Evolutionary conservation across 805 yeast genomes (phyloP), one percentile per base, ranked within the genome.

Genomic region (Candida coleopterorum): DNA sequence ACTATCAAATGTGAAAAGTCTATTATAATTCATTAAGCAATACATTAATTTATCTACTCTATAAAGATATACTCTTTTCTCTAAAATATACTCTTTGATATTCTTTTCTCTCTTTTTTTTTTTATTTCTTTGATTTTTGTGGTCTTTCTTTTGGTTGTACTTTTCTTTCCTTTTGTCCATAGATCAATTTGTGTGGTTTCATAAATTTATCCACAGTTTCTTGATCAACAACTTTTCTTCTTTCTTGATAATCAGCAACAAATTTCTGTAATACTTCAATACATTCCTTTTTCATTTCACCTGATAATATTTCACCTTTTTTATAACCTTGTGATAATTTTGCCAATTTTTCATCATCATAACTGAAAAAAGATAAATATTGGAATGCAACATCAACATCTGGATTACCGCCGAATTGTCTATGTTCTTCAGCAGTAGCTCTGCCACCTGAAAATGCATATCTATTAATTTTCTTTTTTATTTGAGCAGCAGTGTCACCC

Each of bases 391-490:
- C 96, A 60, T 93, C 98, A 24, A 89, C 82, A 46, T 90, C 97
- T 32, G 96, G 94, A 56, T 93, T 74, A 53, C 97, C 98, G 38
- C 98, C 98, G 38, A 70, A 68, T 59, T 70, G 70, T 62, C 96
- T 79, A 66, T 93, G 98, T 52, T 87, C 95, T 59, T 93, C 98
- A 32, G 84, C 65, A 3, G 94, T 74, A 27, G 76, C 83, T 58
- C 79, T 76, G 45, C 98, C 98, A 46, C 98, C 98, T 35, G 95
- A 82, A 62, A 93, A 93, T 6, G 97, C 98, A 57, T 87, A 84
- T 62, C 89, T 93, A 70, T 93, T 93, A 60, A 93, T 82, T 63
- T 93, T 93, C 74, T 87, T 93, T 58, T 85, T 83, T 46, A 93
- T 85, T 66, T 85, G 88, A 56, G 85, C 86, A 34, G 94, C 77